These are phyloP conservation scores for Cenchrus purpureus DNA, from an alignment of 176 grass and related monocot genomes.

Conservation along the genomic window DNA sequence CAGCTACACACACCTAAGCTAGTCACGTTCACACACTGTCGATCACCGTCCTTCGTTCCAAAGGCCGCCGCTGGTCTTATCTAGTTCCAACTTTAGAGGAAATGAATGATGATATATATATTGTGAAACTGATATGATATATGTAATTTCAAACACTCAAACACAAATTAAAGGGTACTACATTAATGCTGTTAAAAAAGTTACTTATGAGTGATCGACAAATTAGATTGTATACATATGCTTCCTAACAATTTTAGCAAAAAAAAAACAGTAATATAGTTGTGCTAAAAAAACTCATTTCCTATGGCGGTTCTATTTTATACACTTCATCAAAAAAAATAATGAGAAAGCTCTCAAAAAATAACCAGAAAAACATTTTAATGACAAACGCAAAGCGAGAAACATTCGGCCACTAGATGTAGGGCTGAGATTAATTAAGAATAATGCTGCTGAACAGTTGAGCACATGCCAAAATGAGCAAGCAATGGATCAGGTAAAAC, in stretches of 20 bases:
- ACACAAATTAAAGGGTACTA: no score
- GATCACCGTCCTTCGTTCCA: no score
- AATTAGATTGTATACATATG: background rate
- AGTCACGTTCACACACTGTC: slow-evolving; percentile 43
- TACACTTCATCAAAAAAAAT: background rate
- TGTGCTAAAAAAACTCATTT: background rate
- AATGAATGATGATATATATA: background rate
- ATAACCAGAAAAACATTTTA: background rate
- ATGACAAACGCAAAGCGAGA: slow-evolving; percentile 17
- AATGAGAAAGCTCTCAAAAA: background rate
- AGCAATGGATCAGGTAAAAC: background rate
- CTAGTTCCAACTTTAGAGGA: background rate
- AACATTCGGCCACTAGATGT: background rate
- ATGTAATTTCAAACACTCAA: no score
- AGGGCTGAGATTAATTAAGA: background rate
- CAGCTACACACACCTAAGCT: background rate
- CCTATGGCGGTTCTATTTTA: background rate
- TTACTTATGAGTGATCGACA: background rate
- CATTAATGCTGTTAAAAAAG: no score
- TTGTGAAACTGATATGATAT: no score
- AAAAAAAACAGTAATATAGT: background rate
- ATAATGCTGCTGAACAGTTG: slow-evolving; percentile 27
- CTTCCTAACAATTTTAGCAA: background rate
- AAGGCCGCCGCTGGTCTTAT: background rate
- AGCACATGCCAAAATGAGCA: background rate